Evolutionary conservation across 257 asterid species (phyloP), one percentile per base, ranked within the genome.

Genomic region (Plantago ovata): DNA sequence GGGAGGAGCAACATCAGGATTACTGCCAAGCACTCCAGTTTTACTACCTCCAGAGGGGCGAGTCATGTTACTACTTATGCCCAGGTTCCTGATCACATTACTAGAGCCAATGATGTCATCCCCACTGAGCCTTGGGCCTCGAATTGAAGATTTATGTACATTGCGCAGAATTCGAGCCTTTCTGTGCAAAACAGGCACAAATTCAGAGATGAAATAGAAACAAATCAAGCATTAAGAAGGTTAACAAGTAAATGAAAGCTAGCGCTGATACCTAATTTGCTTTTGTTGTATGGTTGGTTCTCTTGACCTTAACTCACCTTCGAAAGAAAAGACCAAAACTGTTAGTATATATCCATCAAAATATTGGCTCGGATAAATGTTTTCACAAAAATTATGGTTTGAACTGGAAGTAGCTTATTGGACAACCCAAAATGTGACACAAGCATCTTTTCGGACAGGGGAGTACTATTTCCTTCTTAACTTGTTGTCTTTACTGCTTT

Each of bases 141-240:
- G 75, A 11, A 64, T 65, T 43, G 74, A 60, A 45, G 75, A 52
- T 44, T 61, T 79, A 61, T 71, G 77, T 72, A 74, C 49, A 73
- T 46, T 75, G 28, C 84, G 72, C 62, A 93, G 67, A 66, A 89
- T 78, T 79, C 82, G 89, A 56, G 95, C 95, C 72, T 71, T 89
- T 77, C 98, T 93, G 95, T 36, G 61, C 53, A 51, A 50, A 64
- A 51, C 62, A 68, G 22, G 39, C 23, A 19, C 22, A 67, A 56
- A 28, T 52, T 46, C n/a, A 53, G 58, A 59, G 16, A 21, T 64
- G 66, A 68, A 73, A 59, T 9, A 42, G 39, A 33, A 23, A 53
- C 21, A 43, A 49, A 10, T 8, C 20, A 53, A 62, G 60, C 63
- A 62, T 48, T 38, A 64, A 49, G 39, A 14, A 53, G 32, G 6